Evolutionary conservation across 2,329 filamentous ascomycete species (phyloP).

Genomic region (Metarhizium humberi): DNA sequence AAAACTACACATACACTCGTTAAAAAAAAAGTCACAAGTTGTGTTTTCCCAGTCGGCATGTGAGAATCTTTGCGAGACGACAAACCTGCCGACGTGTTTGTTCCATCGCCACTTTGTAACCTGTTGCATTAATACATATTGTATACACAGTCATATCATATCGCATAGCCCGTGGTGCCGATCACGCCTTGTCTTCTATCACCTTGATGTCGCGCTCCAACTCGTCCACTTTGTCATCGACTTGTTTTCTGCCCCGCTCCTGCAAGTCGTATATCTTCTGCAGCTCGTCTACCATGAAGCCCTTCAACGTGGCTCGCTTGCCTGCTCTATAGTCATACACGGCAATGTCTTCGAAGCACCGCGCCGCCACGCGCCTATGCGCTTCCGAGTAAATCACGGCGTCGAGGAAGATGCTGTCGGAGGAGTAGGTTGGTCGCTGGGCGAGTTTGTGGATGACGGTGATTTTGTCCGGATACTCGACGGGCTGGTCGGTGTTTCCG

Average conservation of each 20-base stretch:
- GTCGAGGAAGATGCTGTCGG: constrained; percentile 46
- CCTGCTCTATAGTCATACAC: constrained; percentile 23
- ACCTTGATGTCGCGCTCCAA: constrained; percentile 2
- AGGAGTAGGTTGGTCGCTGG: constrained; percentile 31
- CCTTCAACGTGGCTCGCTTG: constrained; percentile 27
- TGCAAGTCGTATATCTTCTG: constrained; percentile 26
- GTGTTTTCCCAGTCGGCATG: neutral
- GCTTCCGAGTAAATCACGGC: constrained; percentile 65
- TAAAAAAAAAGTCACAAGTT: neutral
- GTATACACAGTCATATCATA: neutral
- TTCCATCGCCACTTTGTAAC: neutral
- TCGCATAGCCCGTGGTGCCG: neutral
- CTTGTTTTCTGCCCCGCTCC: constrained; percentile 11
- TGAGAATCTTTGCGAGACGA: neutral
- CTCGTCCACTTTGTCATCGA: constrained; percentile 11
- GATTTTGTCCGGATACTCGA: constrained; percentile 74
- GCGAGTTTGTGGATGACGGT: constrained; percentile 75
- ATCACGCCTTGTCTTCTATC: constrained; percentile 3
- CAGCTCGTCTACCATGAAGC: constrained; percentile 31
- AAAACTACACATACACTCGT: neutral
- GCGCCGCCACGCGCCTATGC: constrained; percentile 62
- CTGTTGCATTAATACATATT: neutral
- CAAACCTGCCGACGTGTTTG: too few species aligned
- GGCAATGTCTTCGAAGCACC: constrained; percentile 50
- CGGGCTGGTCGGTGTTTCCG: constrained; percentile 43